Evolutionary conservation across 129 eudicot genomes (phyloP), one percentile per base, ranked within the genome.

Genomic region (Apium graveolens): DNA sequence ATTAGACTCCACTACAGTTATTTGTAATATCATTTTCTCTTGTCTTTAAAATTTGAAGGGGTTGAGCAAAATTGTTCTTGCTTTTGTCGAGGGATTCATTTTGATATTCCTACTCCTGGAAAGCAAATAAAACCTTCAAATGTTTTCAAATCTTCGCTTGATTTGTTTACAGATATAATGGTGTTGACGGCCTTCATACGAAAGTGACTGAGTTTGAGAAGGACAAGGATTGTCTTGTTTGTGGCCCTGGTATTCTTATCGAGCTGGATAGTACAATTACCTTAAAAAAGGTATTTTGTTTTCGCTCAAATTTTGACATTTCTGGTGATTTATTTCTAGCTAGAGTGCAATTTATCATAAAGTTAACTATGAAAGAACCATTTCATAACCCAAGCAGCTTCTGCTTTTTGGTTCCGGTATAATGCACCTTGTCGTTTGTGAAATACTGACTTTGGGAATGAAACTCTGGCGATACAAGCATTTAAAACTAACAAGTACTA

Each of bases 181-280:
- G 97, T 63, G 97, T 90, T 87, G 97, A 91, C 75, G 98, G 98
- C 72, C 90, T 91, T 66, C 97, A 94, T 77, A 90, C 89, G 45
- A 84, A 91, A 90, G 98, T 91, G 70, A 94, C 97, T 5, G 97
- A 91, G 85, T 91, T 91, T 80, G 93, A 86, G 35, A 89, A 57
- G 85, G 97, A 90, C 77, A 88, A 85, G 18, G 98, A 74, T 27
- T 44, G 77, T 74, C 76, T 89, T 78, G 92, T 89, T 49, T 93
- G 98, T 86, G 98, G 98, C 74, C 98, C 98, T 70, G 96, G 98
- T 63, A 83, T 91, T 83, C 91, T 85, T 65, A 78, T 94, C 11
- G 98, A 94, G 92, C 71, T 94, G 81, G 96, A 94, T 29, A 81
- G 91, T 81, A 82, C 93, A 39, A 80, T 86, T 80, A 86, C 96